Evolutionary conservation across 2,329 filamentous ascomycete genomes (phyloP).

Genomic region (Aspergillus japonicus): DNA sequence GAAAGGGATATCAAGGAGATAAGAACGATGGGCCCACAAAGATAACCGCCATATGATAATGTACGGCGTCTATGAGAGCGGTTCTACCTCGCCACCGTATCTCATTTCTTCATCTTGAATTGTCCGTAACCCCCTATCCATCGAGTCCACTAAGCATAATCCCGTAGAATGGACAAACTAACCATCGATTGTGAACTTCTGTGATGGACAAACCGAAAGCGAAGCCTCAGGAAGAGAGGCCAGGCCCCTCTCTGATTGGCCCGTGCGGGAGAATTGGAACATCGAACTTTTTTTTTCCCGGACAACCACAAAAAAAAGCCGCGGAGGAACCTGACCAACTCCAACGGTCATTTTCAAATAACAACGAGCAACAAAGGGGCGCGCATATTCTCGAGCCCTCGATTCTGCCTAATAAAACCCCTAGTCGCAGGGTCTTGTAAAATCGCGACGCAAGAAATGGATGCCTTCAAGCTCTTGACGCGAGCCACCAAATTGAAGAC

Average conservation of each 20-base stretch:
- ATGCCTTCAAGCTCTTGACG: conserved; percentile 47
- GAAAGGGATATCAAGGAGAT: neutral
- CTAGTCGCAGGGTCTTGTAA: conserved; percentile 8
- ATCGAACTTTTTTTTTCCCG: conserved; percentile 19
- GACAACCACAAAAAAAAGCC: neutral
- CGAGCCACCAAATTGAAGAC: conserved; percentile 46
- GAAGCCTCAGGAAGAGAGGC: neutral
- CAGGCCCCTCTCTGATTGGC: conserved; percentile 32
- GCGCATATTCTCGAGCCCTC: neutral
- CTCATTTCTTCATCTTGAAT: neutral
- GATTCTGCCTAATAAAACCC: neutral
- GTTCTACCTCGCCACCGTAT: neutral
- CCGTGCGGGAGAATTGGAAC: conserved; percentile 28
- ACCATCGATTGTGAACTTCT: no score
- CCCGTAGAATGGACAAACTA: neutral
- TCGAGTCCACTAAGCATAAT: neutral
- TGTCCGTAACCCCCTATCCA: neutral
- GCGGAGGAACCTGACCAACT: conserved; percentile 2
- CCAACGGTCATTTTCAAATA: conserved; percentile 16
- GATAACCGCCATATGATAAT: neutral
- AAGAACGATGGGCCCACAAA: neutral
- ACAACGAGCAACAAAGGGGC: neutral
- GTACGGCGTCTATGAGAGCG: neutral
- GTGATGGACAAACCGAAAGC: no score
- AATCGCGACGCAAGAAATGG: conserved; percentile 34